Evolutionary conservation across 345 rosid genomes (phyloP).

Genomic region (Eucalyptus curtisii): DNA sequence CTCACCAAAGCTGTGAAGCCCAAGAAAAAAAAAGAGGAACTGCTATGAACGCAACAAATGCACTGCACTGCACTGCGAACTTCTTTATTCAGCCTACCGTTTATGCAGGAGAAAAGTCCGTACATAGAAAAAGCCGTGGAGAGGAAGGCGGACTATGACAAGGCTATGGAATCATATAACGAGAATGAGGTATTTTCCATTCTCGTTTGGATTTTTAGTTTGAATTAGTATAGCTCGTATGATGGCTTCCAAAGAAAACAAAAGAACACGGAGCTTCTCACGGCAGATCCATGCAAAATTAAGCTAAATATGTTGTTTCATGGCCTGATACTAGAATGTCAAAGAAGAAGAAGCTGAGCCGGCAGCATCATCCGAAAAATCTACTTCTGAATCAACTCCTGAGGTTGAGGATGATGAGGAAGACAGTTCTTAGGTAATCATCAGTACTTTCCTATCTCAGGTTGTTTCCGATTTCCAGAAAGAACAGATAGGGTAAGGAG

Average conservation of each 20-base stretch:
- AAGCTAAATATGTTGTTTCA: neutral
- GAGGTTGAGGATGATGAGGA: conserved; percentile 16
- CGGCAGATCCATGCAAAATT: neutral
- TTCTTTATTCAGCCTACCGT: neutral
- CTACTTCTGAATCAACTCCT: conserved; percentile 1
- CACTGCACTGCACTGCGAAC: neutral
- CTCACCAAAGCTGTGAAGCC: neutral
- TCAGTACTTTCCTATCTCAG: conserved; percentile 13
- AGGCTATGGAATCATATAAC: conserved; percentile 8
- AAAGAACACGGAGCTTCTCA: neutral
- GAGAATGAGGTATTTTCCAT: neutral
- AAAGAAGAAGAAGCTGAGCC: neutral
- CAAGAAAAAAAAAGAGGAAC: neutral
- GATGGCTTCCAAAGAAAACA: neutral
- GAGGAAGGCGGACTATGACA: conserved; percentile 24
- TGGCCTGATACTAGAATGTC: neutral
- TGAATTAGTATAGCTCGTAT: neutral
- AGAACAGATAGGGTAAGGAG: neutral
- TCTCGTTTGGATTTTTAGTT: neutral
- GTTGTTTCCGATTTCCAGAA: neutral
- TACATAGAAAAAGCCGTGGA: conserved; percentile 9
- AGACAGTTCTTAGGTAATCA: conserved; percentile 23
- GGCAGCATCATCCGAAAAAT: neutral
- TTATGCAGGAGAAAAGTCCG: conserved; percentile 18
- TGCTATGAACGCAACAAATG: neutral